Evolutionary conservation across 2,329 filamentous ascomycete genomes (phyloP).

Genomic region (Calonectria hawksworthii): DNA sequence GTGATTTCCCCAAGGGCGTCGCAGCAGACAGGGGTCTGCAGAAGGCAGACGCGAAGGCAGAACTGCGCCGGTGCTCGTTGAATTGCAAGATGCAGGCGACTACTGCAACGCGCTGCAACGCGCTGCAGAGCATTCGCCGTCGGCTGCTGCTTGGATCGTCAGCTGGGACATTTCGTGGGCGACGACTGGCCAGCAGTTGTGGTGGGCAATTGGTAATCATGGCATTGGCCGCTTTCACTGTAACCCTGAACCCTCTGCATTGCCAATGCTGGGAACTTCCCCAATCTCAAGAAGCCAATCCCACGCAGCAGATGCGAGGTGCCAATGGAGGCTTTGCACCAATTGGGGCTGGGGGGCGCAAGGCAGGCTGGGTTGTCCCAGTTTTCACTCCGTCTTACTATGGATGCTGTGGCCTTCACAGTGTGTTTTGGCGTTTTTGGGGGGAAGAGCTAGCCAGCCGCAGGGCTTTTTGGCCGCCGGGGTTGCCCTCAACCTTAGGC

Average conservation of each 20-base stretch:
- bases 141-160: conserved; percentile 17
- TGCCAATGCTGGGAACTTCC: conserved; percentile 13
- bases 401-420: background rate
- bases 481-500: background rate
- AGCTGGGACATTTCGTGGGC: conserved; percentile 15
- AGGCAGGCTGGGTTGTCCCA: conserved; percentile 35
- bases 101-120: conserved; percentile 22
- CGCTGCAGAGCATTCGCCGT: conserved; percentile 23
- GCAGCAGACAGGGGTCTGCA: conserved; percentile 11
- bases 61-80: conserved; percentile 10
- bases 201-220: conserved; percentile 36
- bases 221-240: conserved; percentile 36
- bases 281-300: conserved; percentile 22
- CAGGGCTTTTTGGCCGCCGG: conserved; percentile 15
- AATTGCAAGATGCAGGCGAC: conserved; percentile 20
- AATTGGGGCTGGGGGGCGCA: conserved; percentile 31
- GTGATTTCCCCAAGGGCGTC: conserved; percentile 19
- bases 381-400: conserved; percentile 9
- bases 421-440: background rate
- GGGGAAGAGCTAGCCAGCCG: conserved; percentile 4
- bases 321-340: conserved; percentile 32
- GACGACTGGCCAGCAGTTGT: conserved; percentile 34
- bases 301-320: background rate
- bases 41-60: conserved; percentile 29
- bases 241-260: conserved; percentile 19